Evolutionary conservation across 306 rosid species (phyloP), one percentile per base, ranked within the genome.

Genomic region (Quercus glauca): DNA sequence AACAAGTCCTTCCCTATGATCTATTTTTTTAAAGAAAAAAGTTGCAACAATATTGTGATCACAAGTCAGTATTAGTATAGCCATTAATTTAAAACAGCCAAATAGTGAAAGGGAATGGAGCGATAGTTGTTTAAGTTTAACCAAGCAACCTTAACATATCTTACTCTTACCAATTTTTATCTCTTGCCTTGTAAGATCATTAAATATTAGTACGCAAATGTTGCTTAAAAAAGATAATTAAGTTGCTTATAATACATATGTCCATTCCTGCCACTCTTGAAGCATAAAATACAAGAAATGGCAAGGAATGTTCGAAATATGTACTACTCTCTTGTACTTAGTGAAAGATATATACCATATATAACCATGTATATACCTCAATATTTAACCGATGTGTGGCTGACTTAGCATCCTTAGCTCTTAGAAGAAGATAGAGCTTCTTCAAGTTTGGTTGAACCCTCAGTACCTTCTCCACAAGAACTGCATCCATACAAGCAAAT

Each of bases 401-500:
- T 52, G 90, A 72, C 63, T 85, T 84, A 12, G 72, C 71, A 86
- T 94, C 97, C 0, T 78, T 9, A 3, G 91, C 93, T 76, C 97
- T 80, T 77, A 94, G 61, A 67, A 94, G 97, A 70, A 94, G 92
- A 86, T 79, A 94, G 70, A 94, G 79, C 82, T 88, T 90, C 83
- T 90, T 90, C 76, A 92, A 92, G 45, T 92, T 88, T 21, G 97
- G 96, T 83, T 94, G 96, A 81, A 84, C 86, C 75, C 98, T 87
- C 69, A 94, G 82, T 55, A 92, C 76, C 85, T 94, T 94, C 90
- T 94, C 98, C 82, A 87, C 72, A 61, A 94, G 80, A 84, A 94
- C 97, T 94, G 86, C 65, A 26, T 52, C 18, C 19, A 73, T 4
- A 73, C 53, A 53, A 73, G 25, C 69, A 55, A 65, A 58, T 10